phyloP scores from a whole-genome alignment of 108 stramenopile genomes.

The Nannochloropsis gaditana region DNA sequence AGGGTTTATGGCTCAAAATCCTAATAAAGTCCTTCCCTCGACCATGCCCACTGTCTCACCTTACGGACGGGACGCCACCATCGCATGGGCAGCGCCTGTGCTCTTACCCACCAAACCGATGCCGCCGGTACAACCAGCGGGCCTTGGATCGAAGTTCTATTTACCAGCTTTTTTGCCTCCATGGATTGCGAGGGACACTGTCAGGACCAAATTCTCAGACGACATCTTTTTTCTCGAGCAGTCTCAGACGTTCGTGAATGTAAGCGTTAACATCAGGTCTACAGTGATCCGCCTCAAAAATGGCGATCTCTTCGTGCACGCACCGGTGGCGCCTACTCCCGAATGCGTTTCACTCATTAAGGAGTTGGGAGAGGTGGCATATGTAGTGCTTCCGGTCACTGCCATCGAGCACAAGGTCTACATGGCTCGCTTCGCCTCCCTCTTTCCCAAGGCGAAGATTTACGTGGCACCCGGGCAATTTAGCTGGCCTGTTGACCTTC shows the following conservation, averaged over 20 bases:
- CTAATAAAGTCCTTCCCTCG: neutral
- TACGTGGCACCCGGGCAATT: neutral
- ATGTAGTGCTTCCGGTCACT: neutral
- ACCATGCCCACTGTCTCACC: neutral
- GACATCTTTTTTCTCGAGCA: constrained; percentile 9
- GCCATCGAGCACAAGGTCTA: neutral
- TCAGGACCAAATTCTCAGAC: neutral
- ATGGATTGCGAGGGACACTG: constrained; percentile 3
- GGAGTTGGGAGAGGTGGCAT: neutral
- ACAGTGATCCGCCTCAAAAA: neutral
- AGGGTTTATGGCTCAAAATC: neutral
- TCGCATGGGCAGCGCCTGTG: neutral
- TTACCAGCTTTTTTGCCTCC: constrained; percentile 9
- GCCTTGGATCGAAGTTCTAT: neutral
- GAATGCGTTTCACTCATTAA: neutral
- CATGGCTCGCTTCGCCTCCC: neutral
- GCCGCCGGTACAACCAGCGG: neutral
- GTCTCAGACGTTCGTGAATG: neutral
- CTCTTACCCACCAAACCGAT: neutral
- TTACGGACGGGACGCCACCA: neutral
- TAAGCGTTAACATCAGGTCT: neutral
- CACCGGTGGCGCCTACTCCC: neutral
- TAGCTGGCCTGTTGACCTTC: neutral
- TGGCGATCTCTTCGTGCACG: neutral
- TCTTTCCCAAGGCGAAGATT: neutral